phyloP scores from a whole-genome alignment of 768 basidiomycete species.

The Leccinum obscurum region DNA sequence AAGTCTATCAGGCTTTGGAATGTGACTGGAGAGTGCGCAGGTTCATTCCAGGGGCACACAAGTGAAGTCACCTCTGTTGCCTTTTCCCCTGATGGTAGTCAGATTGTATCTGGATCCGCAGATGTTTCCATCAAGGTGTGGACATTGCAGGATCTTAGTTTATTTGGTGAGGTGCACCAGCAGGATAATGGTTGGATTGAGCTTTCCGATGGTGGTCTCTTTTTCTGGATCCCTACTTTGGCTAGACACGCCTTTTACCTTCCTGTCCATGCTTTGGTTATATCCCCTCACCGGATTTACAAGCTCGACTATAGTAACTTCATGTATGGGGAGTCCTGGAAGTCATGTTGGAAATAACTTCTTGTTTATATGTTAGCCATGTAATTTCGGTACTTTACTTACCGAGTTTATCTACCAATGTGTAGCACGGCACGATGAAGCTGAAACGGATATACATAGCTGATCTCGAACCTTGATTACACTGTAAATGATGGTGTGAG shows the following conservation, averaged over 20 bases:
- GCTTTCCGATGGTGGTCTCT: conserved; percentile 6
- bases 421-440: not conserved
- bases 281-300: conserved; percentile 11
- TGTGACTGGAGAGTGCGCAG: conserved; percentile 18
- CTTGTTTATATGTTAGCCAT: not conserved
- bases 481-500: not conserved
- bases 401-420: not conserved
- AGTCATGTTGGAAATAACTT: conserved; percentile 17
- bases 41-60: conserved; percentile 18
- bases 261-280: conserved; percentile 16
- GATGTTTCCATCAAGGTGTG: conserved; percentile 18
- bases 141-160: not conserved
- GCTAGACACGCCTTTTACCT: conserved; percentile 20
- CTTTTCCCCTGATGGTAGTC: conserved; percentile 19
- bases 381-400: not conserved
- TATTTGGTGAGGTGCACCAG: conserved; percentile 7
- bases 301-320: conserved; percentile 14
- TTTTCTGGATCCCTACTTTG: conserved; percentile 24
- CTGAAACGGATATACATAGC: not conserved
- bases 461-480: not conserved
- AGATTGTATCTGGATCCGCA: conserved; percentile 17
- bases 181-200: conserved; percentile 20
- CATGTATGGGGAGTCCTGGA: conserved; percentile 22
- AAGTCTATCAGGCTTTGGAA: conserved; percentile 20
- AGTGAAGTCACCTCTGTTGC: conserved; percentile 8